Base-by-base conservation (phyloP, 352 stramenopile species). In the Pythium phragmitis region DNA sequence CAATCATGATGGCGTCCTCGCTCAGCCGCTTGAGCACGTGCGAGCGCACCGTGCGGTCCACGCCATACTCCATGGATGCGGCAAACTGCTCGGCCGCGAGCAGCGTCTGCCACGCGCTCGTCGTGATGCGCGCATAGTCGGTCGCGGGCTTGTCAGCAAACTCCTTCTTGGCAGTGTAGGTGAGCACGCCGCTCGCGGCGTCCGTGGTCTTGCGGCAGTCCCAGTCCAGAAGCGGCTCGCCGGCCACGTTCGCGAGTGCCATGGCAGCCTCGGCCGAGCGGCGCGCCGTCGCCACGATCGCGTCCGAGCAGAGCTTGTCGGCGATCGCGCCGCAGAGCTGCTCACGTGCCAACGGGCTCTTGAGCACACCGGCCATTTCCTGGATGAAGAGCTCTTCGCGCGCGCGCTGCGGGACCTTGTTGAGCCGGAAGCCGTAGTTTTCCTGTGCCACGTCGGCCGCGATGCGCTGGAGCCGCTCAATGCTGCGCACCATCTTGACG, bases 391-490 rank as follows among this genome's bases (percentile, higher is more conserved):
- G 45, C 34, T 55, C 65, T 19, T 71, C 65, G 21, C 65, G 45
- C 30, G 48, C 51, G 28, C 39, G 49, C 45, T 59, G 57, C 9
- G 57, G n/a, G 45, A 60, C 43, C 41, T 46, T 60, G 36, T 17
- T 19, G 23, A 16, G 7, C n/a, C 65, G 65, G 54, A 87, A 69
- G 39, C 68, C 57, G 42, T 70, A 67, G 64, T 87, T 86, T 52
- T 82, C 68, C 37, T 62, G 72, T 11, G 76, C 65, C 7, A 89
- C 68, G 6, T 73, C 72, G 26, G 71, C 64, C 8, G 78, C 64
- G 45, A 89, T 61, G n/a, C 80, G 80, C 64, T 82, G 70, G 19
- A 86, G 67, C 19, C 80, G 75, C 69, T 86, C 68, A 37, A 87
- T 68, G 42, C 70, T 72, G 28, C 82, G 74, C 60, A 85, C 57